A percentile compares a stretch with the other conserved stretches of the same genome.
phyloP scores from a whole-genome alignment of 768 basidiomycete genomes.

The Jaapia argillacea region DNA sequence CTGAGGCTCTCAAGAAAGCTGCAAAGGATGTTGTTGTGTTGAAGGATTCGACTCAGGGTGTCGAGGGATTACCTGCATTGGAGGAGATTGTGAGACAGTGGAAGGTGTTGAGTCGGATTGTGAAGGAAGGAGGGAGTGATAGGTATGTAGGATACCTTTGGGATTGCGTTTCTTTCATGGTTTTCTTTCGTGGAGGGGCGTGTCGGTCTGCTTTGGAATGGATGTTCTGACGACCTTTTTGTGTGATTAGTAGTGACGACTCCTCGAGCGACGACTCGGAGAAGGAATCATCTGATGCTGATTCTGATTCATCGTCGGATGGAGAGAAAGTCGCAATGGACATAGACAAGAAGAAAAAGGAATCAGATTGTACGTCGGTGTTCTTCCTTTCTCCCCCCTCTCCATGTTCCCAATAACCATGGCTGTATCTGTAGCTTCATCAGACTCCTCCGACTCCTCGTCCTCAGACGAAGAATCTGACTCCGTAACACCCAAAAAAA shows the following conservation, averaged over 20 bases:
- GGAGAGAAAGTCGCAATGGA: slow-evolving; percentile 11
- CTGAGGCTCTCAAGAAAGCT: slow-evolving; percentile 65
- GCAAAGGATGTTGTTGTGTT: slow-evolving; percentile 52
- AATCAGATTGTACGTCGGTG: slow-evolving; percentile 11
- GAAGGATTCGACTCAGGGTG: slow-evolving; percentile 37
- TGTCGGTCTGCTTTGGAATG: neutral
- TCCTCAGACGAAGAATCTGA: slow-evolving; percentile 6
- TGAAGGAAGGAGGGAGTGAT: slow-evolving; percentile 4
- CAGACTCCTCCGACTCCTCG: neutral
- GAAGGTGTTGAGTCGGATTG: slow-evolving; percentile 30
- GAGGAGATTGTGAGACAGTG: slow-evolving; percentile 60
- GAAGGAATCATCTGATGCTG: slow-evolving; percentile 8
- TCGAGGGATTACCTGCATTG: slow-evolving; percentile 36
- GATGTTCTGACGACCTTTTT: neutral
- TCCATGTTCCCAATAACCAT: too few relatives aligned
- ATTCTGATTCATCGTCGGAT: slow-evolving; percentile 11
- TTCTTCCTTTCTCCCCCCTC: too few relatives aligned
- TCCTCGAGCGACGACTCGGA: slow-evolving; percentile 1
- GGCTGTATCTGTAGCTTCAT: neutral
- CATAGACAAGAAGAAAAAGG: slow-evolving; percentile 4
- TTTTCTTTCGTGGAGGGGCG: too few relatives aligned
- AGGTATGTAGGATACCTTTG: neutral
- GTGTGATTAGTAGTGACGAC: too few relatives aligned
- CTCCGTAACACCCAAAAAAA: neutral
- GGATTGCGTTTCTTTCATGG: neutral